These are phyloP conservation scores for Alternaria dauci DNA, from an alignment of 2,329 filamentous ascomycete genomes.

Conservation along the genomic window DNA sequence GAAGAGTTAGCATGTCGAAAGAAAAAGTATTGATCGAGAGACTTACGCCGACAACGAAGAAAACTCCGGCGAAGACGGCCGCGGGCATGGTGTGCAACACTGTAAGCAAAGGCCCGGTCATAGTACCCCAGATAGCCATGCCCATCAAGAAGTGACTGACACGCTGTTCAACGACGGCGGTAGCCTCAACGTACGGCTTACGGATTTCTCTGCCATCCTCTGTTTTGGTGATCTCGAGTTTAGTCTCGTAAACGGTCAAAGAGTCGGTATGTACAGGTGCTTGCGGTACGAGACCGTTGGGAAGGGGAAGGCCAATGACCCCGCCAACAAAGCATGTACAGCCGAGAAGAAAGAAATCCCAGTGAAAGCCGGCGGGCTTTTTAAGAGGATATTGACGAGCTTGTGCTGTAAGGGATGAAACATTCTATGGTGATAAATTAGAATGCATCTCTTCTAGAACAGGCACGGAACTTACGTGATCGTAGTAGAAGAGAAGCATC, in stretches of 20 bases:
- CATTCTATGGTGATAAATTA: conserved; percentile 43
- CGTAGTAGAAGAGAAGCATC: conserved; percentile 66
- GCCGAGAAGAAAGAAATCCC: conserved; percentile 66
- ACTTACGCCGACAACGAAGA: conserved; percentile 63
- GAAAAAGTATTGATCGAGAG: neutral
- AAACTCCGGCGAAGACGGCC: conserved; percentile 62
- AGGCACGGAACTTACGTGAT: conserved; percentile 50
- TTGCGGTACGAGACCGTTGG: conserved; percentile 64
- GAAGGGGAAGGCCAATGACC: conserved; percentile 62
- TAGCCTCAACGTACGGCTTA: conserved; percentile 55
- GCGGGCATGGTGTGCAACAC: conserved; percentile 62
- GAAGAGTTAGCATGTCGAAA: conserved; percentile 1
- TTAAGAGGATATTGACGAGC: conserved; percentile 62
- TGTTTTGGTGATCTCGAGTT: conserved; percentile 49
- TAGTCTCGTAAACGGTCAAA: conserved; percentile 52
- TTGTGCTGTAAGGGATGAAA: conserved; percentile 63
- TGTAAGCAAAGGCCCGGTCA: conserved; percentile 61
- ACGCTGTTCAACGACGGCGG: conserved; percentile 61
- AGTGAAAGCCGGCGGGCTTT: conserved; percentile 65
- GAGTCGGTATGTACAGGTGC: conserved; percentile 66
- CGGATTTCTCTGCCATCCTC: conserved; percentile 55
- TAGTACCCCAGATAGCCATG: conserved; percentile 62
- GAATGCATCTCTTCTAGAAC: neutral
- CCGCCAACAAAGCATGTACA: conserved; percentile 62
- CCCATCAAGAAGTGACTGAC: conserved; percentile 64